Evolutionary conservation across 2,329 filamentous ascomycete species (phyloP).

Genomic region (Pseudocercospora ulei): DNA sequence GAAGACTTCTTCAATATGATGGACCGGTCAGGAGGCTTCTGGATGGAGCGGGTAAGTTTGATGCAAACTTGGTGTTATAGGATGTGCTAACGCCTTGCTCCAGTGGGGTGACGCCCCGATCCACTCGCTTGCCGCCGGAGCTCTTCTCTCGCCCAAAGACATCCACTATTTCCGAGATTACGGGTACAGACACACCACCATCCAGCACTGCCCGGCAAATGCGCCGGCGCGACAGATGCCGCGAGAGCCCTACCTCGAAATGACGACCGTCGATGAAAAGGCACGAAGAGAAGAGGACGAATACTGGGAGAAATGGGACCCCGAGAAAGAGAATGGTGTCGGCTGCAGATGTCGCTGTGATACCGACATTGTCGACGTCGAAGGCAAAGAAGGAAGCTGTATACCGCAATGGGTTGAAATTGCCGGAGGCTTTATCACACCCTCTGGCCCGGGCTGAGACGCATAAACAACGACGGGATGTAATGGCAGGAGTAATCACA

Average conservation of each 20-base stretch:
- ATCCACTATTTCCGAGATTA: conserved; percentile 99
- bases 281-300: conserved; percentile 84
- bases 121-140: conserved; percentile 89
- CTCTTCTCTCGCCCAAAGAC: conserved; percentile 67
- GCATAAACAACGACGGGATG: conserved; percentile 8
- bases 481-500: conserved; percentile 14
- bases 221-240: conserved; percentile 79
- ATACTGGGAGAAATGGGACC: conserved; percentile 85
- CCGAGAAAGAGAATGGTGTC: conserved; percentile 87
- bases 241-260: conserved; percentile 59
- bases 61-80: conserved; percentile 24
- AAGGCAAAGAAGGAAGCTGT: conserved; percentile 94
- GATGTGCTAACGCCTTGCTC: conserved; percentile 34
- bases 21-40: conserved; percentile 95
- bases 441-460: conserved; percentile 23
- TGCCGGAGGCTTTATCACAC: conserved; percentile 68
- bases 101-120: conserved; percentile 98
- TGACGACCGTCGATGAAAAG: conserved; percentile 50
- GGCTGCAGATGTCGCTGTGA: conserved; percentile 95
- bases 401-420: conserved; percentile 94
- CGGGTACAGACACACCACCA: conserved; percentile 95
- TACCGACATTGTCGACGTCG: conserved; percentile 93
- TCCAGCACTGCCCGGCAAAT: conserved; percentile 95
- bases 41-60: conserved; percentile 88
- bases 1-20: conserved; percentile 98